Evolutionary conservation across 106 monocot species (phyloP), one percentile per base, ranked within the genome.

Genomic region (Ottelia alismoides): DNA sequence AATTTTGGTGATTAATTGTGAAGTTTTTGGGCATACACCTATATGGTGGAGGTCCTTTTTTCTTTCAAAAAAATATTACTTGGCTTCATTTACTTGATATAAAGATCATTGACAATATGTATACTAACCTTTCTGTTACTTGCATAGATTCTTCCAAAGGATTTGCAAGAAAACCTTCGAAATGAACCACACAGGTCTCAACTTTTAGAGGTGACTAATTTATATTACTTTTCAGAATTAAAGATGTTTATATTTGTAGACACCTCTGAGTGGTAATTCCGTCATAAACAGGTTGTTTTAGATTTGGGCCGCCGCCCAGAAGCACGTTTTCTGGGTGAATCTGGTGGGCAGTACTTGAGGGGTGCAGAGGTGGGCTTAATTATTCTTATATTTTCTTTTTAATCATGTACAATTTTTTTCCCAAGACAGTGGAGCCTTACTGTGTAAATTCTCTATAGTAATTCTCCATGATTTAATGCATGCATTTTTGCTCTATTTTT

Each of bases 291-390:
- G 85, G 73, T 92, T 25, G 31, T 92, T 60, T 56, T 85, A 51
- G 92, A 92, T 69, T 70, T 92, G 71, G 92, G 92, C 16, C 78
- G 92, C 43, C 73, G 79, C 2, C 86, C 92, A 51, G 92, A 92
- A 76, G 92, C 92, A 63, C 78, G 92, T 21, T 92, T 79, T 64
- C 76, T 78, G 65, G 79, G 92, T 50, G 92, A 86, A 69, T 69
- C 76, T 72, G 86, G 92, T 54, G 92, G 92, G 18, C 85, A 75
- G 48, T 92, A 87, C 73, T 51, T 93, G 51, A 77, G 93, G 73
- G 66, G 70, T 48, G 61, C 69, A 30, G 88, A 88, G 88, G 81
- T 88, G 10, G n/a, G n/a, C 40, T 43, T 43, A 7, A 43, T 43
- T 16, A 6, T 43, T n/a, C 16, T 43, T 16, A 43, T 43, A 6